Evolutionary conservation across 805 yeast species (phyloP).

Genomic region (Blastobotrys muscicola): DNA sequence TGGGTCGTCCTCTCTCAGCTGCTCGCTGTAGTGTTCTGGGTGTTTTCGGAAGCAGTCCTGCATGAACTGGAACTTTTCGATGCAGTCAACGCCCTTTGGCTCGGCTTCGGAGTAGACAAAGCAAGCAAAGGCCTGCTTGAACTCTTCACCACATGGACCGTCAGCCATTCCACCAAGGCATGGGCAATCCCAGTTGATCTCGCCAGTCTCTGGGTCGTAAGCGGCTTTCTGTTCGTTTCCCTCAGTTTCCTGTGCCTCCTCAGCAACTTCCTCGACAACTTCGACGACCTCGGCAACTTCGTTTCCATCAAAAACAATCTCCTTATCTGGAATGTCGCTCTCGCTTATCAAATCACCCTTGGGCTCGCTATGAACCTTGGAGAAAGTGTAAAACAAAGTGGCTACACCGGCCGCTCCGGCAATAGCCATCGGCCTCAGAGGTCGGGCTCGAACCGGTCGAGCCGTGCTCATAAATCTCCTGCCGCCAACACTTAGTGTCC

Average conservation of each 20-base stretch:
- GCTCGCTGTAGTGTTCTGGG: conserved; percentile 92
- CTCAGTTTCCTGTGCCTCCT: conserved; percentile 4
- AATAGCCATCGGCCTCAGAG: no score
- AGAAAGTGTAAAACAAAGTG: no score
- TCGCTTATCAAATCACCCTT: no score
- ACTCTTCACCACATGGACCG: conserved; percentile 97
- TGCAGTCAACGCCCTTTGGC: conserved; percentile 94
- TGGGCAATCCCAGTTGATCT: conserved; percentile 99
- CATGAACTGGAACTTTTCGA: conserved; percentile 83
- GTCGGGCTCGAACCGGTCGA: no score
- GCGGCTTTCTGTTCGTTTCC: conserved; percentile 45
- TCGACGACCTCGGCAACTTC: conserved; percentile 1
- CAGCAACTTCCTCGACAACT: conserved; percentile 5
- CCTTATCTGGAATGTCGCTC: not conserved
- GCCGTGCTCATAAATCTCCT: no score
- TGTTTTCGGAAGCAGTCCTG: conserved; percentile 86
- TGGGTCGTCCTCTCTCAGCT: conserved; percentile 65
- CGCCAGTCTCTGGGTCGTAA: conserved; percentile 94
- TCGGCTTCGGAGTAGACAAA: conserved; percentile 89
- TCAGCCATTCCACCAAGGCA: conserved; percentile 98
- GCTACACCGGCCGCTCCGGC: no score
- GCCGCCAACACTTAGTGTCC: no score
- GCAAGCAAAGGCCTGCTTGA: conserved; percentile 89
- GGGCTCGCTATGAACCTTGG: no score
- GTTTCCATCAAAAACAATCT: not conserved